These are phyloP conservation scores for Coniella lustricola DNA, from an alignment of 2,329 filamentous ascomycete species.

Conservation along the genomic window DNA sequence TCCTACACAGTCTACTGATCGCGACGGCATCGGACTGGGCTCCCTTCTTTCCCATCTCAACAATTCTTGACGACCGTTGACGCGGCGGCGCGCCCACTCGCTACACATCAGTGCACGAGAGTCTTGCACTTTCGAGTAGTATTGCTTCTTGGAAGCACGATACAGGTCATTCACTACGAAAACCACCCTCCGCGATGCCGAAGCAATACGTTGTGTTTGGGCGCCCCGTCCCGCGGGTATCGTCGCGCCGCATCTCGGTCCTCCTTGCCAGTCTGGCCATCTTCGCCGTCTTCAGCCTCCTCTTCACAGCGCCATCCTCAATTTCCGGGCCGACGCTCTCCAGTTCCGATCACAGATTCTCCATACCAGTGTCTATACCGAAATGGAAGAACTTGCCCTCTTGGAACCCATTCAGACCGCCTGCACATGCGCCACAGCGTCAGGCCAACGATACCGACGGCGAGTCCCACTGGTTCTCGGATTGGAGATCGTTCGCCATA, in stretches of 20 bases:
- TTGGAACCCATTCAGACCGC: constrained; percentile 61
- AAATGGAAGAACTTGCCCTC: constrained; percentile 34
- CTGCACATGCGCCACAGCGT: constrained; percentile 63
- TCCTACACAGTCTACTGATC: background rate
- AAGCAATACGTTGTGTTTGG: constrained; percentile 41
- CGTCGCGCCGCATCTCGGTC: constrained; percentile 45
- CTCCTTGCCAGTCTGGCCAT: constrained; percentile 44
- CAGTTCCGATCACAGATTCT: constrained; percentile 41
- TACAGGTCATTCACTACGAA: background rate
- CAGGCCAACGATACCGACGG: constrained; percentile 74
- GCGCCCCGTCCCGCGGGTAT: constrained; percentile 42
- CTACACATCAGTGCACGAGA: background rate
- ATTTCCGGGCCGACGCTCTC: constrained; percentile 44
- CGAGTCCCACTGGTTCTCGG: constrained; percentile 75
- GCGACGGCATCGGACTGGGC: background rate
- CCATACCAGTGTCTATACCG: constrained; percentile 29
- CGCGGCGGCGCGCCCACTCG: background rate
- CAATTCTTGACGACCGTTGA: background rate
- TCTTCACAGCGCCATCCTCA: constrained; percentile 43
- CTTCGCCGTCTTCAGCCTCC: constrained; percentile 46
- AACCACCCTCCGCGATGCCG: constrained; percentile 32
- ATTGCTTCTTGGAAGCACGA: background rate
- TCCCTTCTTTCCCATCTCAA: background rate
- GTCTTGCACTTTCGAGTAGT: background rate
- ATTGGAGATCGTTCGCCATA: constrained; percentile 79